Base-by-base conservation (phyloP, 495 filamentous ascomycete genomes). In the Trichoderma reesei region DNA sequence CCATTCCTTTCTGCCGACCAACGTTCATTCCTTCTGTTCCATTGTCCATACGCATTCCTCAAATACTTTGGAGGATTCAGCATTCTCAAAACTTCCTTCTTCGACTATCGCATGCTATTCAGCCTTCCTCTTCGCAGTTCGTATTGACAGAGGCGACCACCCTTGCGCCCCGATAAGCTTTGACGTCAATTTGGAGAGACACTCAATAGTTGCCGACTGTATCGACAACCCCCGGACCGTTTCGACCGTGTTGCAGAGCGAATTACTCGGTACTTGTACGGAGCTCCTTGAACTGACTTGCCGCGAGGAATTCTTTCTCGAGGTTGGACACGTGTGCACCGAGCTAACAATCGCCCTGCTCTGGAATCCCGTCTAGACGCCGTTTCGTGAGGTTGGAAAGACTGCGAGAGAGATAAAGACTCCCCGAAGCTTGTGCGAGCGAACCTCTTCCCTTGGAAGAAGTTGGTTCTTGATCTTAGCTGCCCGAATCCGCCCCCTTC, bases 31-130 rank as follows among this genome's bases (percentile, higher is more conserved):
- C 51, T 56, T 56, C 51, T 3, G 9, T 56, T 34, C 46, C 7
- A 31, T 56, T 56, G 51, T 56, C 51, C 16, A 56, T 56, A 56
- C 51, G 14, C 51, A 56, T 56, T 56, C 26, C 51, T 34, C 18
- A 5, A 20, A 31, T n/a, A 34, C 51, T 56, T 14, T 56, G 20
- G 51, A 8, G 46, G 8, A 51, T 5, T 44, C 18, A 51, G 8
- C n/a, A 56, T 14, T 34, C 18, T 56, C 20, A 33, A n/a, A n/a
- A n/a, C n/a, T n/a, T n/a, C 34, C 34, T 31, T 34, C 11, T 56
- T 36, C 9, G 10, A 9, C 31, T 48, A 31, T 34, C 20, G 31
- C 51, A n/a, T 56, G 51, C 14, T 56, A 16, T 56, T 10, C 18
- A 4, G 20, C 7, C 51, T 31, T 31, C 33, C 51, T 56, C 26